These are phyloP conservation scores for Fusarium clavum DNA, from an alignment of 2,329 filamentous ascomycete species.

Conservation along the genomic window DNA sequence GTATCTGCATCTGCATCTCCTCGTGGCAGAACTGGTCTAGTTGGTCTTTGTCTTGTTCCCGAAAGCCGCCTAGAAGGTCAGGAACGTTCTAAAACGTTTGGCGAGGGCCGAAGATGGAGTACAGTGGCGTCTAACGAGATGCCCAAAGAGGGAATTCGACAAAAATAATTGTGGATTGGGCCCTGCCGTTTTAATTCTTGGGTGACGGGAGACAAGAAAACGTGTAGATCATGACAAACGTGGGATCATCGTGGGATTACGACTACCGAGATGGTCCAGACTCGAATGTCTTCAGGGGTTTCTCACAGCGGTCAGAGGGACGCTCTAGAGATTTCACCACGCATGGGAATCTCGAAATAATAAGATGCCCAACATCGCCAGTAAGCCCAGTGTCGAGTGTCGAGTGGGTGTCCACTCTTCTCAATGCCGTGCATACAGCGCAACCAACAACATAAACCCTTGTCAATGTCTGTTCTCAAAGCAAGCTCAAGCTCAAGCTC, in stretches of 20 bases:
- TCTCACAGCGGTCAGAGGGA: background rate
- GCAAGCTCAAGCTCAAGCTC: background rate
- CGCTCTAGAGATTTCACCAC: background rate
- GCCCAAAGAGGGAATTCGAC: constrained; percentile 2
- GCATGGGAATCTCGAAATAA: background rate
- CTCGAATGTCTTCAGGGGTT: background rate
- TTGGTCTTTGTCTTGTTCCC: background rate
- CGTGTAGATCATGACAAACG: background rate
- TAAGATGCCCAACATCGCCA: constrained; percentile 10
- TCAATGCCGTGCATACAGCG: constrained; percentile 26
- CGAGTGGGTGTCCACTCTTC: constrained; percentile 5
- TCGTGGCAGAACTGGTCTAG: background rate
- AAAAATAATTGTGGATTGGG: background rate
- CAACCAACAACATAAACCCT: constrained; percentile 5
- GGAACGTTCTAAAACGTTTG: constrained; percentile 14
- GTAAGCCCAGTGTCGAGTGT: background rate
- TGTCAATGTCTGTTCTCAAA: constrained; percentile 18
- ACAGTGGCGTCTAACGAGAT: background rate
- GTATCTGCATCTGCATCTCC: background rate
- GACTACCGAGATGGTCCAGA: constrained; percentile 9
- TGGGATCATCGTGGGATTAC: constrained; percentile 2
- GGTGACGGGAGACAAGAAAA: background rate
- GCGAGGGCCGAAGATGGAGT: constrained; percentile 22
- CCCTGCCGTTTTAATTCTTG: background rate
- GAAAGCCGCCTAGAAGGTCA: constrained; percentile 21